Conservation (phyloP, 2,329 filamentous ascomycete genomes). For the Bipolaris oryzae region DNA sequence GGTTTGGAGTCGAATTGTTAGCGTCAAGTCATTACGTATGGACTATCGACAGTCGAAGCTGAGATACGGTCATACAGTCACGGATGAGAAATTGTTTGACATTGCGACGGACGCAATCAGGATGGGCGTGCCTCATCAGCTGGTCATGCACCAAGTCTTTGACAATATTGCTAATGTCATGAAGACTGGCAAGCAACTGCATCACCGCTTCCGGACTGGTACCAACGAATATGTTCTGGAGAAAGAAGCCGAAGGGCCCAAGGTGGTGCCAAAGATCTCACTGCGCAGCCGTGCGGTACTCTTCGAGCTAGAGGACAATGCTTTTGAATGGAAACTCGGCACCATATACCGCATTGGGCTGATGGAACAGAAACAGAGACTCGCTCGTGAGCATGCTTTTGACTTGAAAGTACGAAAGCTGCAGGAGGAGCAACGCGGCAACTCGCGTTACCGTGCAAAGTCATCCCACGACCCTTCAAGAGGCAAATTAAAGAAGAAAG, state of each 20-base stretch:
- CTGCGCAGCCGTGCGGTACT: slow-evolving; percentile 80
- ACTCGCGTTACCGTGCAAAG: slow-evolving; percentile 58
- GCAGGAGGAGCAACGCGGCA: slow-evolving; percentile 58
- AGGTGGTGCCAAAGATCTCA: slow-evolving; percentile 83
- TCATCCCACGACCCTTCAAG: slow-evolving; percentile 55
- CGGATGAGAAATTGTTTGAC: slow-evolving; percentile 83
- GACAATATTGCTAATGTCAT: slow-evolving; percentile 89
- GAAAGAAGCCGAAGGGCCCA: slow-evolving; percentile 84
- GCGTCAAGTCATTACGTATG: slow-evolving; percentile 78
- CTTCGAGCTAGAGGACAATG: slow-evolving; percentile 93
- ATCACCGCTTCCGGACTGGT: slow-evolving; percentile 87
- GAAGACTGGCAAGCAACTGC: slow-evolving; percentile 88
- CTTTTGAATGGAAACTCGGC: slow-evolving; percentile 96
- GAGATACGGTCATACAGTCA: slow-evolving; percentile 66
- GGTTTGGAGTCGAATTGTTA: slow-evolving; percentile 86
- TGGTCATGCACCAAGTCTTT: slow-evolving; percentile 87
- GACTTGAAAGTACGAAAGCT: slow-evolving; percentile 84
- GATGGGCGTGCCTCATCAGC: slow-evolving; percentile 85
- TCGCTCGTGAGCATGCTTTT: slow-evolving; percentile 90
- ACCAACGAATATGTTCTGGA: slow-evolving; percentile 87
- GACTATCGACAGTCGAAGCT: slow-evolving; percentile 79
- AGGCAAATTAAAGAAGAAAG: slow-evolving; percentile 44
- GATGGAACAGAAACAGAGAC: slow-evolving; percentile 85
- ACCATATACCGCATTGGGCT: slow-evolving; percentile 91
- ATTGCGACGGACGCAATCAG: slow-evolving; percentile 84